Base-by-base conservation (phyloP, 352 stramenopile genomes). In the Phytopythium vexans region DNA sequence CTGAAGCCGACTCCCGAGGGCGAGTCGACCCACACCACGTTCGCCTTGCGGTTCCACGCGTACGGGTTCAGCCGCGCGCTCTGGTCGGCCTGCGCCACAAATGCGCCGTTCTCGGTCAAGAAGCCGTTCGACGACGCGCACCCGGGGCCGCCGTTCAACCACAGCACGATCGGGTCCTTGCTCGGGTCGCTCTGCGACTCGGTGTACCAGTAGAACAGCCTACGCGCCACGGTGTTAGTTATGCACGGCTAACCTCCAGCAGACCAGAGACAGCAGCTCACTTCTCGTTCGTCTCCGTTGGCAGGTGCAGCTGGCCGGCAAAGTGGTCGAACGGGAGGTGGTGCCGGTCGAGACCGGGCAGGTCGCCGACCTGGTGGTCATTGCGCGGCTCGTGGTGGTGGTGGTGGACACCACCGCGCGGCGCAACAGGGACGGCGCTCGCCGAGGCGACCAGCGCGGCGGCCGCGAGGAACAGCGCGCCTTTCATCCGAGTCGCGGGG, bases 91-190 rank as follows among this genome's bases (percentile, higher is more conserved):
- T 73, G 64, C 33, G 77, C 72, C 38, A 85, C 61, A 45, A 91
- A 88, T 27, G 81, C 76, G 4, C 81, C 81, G 56, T 89, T 88
- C 61, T 88, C 81, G 12, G 77, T 89, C 62, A 96, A 81, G 53
- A 97, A 87, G 0, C 89, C 92, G 34, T 83, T 65, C 38, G 82
- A 62, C 11, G 78, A 95, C 9, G 80, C 85, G 60, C 86, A 96
- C 3, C 90, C 91, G 0, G 91, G 92, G 7, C 91, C 93, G 33
- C 92, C 91, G 56, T 97, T 98, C 38, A 96, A 77, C 92, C 91
- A 97, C 8, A 97, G 68, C 43, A 97, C 76, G 44, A 97, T 57
- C 32, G 89, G 89, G 46, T 86, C 82, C 7, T 42, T 74, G 8
- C 66, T 64, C 11, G 79, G 61, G 27, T 74, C 65, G 15, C 63